Base-by-base conservation (phyloP, 2,329 filamentous ascomycete species). In the Talaromyces verruculosus region DNA sequence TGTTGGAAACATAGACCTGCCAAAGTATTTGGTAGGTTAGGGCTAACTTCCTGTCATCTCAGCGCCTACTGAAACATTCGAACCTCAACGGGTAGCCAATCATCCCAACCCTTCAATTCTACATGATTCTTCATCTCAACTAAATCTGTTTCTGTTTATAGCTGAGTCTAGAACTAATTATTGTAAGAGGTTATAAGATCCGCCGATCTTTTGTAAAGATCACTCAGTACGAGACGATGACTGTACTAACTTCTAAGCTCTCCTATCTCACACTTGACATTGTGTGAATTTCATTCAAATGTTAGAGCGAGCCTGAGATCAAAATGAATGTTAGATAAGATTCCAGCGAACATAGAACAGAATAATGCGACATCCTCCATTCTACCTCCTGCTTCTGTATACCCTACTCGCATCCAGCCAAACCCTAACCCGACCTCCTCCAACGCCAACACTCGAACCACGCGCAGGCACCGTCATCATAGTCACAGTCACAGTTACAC, bases 401-500 rank as follows among this genome's bases (percentile, higher is more conserved):
- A 33, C 35, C 30, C 5, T 57, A 25, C 11, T 57, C 47, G 61
- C 35, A 17, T 51, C 47, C 3, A 30, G 33, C 25, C 47, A 57
- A 63, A 55, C 61, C 47, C 47, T 55, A 55, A 61, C 19, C 1
- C 43, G 13, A n/a, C 30, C 19, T 2, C 19, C 33, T n/a, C 57
- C 37, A 28, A 60, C 55, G 41, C 55, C 53, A 47, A 64, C 39
- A 19, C 39, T 64, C 15, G 51, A 55, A 37, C 49, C 47, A 45
- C 49, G 61, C n/a, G 61, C 61, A 41, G 49, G 17, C 33, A 57
- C 49, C 5, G 51, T 63, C n/a, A 35, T 66, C 33, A 60, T 62
- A 39, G 59, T 66, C 51, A 66, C 65, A 35, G 60, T 66, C 8
- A 66, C 65, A 28, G 60, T 41, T 2, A 22, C 33, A n/a, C 30